These are phyloP conservation scores for Aphanomyces euteiches DNA, from an alignment of 352 stramenopile genomes.

Conservation along the genomic window DNA sequence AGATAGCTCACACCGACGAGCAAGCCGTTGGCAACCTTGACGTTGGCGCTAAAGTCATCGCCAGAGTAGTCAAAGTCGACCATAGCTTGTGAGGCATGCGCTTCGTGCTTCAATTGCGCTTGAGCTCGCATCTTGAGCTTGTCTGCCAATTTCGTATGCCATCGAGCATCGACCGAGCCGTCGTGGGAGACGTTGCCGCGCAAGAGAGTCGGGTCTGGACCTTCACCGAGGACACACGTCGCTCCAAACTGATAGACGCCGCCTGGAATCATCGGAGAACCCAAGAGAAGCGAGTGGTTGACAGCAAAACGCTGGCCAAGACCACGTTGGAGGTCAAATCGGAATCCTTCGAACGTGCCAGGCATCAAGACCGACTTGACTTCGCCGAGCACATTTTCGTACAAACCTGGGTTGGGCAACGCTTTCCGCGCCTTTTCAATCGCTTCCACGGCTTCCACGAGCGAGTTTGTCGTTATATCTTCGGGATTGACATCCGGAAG, in stretches of 20 bases:
- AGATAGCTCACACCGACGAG: slow-evolving; percentile 82
- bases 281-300: slow-evolving; percentile 78
- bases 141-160: slow-evolving; percentile 70
- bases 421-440: slow-evolving; percentile 71
- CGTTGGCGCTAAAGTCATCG: slow-evolving; percentile 85
- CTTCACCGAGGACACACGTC: slow-evolving; percentile 73
- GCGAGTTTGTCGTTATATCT: slow-evolving; percentile 24
- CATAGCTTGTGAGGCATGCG: slow-evolving; percentile 71
- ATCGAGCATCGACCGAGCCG: slow-evolving; percentile 77
- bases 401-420: slow-evolving; percentile 75
- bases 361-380: slow-evolving; percentile 74
- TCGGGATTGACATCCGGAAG: slow-evolving; percentile 29
- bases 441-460: slow-evolving; percentile 76
- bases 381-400: slow-evolving; percentile 82
- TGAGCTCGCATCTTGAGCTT: slow-evolving; percentile 84
- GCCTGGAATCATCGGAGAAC: slow-evolving; percentile 77
- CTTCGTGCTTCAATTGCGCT: slow-evolving; percentile 77
- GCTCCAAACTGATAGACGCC: slow-evolving; percentile 83
- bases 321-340: slow-evolving; percentile 84
- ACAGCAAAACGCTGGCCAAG: slow-evolving; percentile 76
- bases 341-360: slow-evolving; percentile 82
- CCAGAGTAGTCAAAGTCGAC: slow-evolving; percentile 79
- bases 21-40: slow-evolving; percentile 87
- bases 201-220: slow-evolving; percentile 77
- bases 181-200: slow-evolving; percentile 85